A percentile compares a stretch with the other conserved stretches of the same genome.
phyloP scores from a whole-genome alignment of 371 early-diverging fungal species.

The Umbelopsis sp. region DNA sequence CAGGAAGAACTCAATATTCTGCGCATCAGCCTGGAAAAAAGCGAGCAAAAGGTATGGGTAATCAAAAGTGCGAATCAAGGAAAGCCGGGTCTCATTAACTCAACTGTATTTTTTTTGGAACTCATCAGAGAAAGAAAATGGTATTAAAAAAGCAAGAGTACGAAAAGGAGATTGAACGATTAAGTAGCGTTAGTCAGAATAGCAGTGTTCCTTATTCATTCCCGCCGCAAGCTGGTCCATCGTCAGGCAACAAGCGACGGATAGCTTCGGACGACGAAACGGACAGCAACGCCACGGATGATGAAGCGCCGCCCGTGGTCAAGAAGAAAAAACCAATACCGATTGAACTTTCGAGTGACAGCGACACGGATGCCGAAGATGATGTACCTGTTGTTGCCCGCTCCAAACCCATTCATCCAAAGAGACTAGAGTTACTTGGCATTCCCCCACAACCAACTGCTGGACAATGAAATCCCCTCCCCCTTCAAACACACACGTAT shows the following conservation, averaged over 20 bases:
- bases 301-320: neutral
- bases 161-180: conserved; percentile 10
- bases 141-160: conserved; percentile 1
- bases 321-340: neutral
- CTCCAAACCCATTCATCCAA: neutral
- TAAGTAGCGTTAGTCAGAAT: neutral
- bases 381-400: neutral
- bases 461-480: neutral
- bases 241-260: neutral
- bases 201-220: neutral
- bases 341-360: conserved; percentile 15
- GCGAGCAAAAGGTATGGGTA: neutral
- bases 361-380: conserved; percentile 6
- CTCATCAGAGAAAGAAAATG: conserved; percentile 3
- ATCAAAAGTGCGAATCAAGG: neutral
- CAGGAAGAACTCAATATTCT: conserved; percentile 14
- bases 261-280: conserved; percentile 8
- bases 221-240: neutral
- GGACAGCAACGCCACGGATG: conserved; percentile 5
- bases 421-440: conserved; percentile 10
- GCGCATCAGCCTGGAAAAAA: neutral
- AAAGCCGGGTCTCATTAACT: neutral
- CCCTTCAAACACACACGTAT: neutral
- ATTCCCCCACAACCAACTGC: neutral
- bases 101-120: neutral